Base-by-base conservation (phyloP, 345 rosid species). In the Citrus reticulata region DNA sequence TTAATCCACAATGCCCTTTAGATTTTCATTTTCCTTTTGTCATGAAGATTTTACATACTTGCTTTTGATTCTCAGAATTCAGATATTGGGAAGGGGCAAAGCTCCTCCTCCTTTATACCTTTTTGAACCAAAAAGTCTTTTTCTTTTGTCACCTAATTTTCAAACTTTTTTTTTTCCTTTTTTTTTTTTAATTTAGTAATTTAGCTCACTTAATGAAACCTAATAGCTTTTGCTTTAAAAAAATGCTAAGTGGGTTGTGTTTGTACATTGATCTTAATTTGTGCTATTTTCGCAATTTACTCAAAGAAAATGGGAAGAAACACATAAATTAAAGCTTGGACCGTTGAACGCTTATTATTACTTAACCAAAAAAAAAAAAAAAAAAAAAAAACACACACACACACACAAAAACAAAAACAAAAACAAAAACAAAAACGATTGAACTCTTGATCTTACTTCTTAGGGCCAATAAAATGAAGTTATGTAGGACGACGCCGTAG, bases 61-160 rank as follows among this genome's bases (percentile, higher is more conserved):
- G 68, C 1, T 51, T 62, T 63, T 27, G 57, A 27, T 39, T 42
- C 68, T 57, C 51, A 5, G 27, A 22, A 14, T 7, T 69, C 63
- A 29, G 35, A 57, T 24, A 46, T 75, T 64, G 78, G 78, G 46
- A 64, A 75, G 40, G 71, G 42, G 46, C 70, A 61, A 60, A 57
- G 6, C 27, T 8, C 63, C 24, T 2, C 11, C 2, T 13, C 30
- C 11, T 29, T 35, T 58, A 4, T 32, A 5, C 60, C 70, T 75
- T 75, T 75, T 20, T 4, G 22, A 63, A 62, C 59, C 55, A 11
- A 42, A 42, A 46, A n/a, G 46, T 27, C 30, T 46, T 73, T 73
- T 39, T 37, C 19, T 32, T 17, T 65, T 65, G 69, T 62, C 30
- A 20, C 60, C 42, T 35, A 67, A 19, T 37, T 67, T 9, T 9